A percentile compares a stretch with the other conserved stretches of the same genome.
Evolutionary conservation across 257 asterid genomes (phyloP).

Genomic region (Scutellaria baicalensis): DNA sequence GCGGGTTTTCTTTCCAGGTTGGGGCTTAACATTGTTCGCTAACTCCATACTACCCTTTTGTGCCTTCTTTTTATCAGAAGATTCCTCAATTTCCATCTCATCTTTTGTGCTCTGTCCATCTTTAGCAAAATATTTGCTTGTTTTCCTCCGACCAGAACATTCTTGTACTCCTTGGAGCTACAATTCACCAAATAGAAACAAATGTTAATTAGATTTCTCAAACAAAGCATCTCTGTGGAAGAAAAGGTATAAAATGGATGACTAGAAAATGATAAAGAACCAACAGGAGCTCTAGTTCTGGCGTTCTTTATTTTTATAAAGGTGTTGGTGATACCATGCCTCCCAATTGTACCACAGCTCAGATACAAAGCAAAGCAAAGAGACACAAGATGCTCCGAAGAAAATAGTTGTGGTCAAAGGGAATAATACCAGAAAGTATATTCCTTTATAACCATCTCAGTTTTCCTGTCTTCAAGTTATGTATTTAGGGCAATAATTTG

Average conservation of each 20-base stretch:
- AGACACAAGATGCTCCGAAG: not conserved
- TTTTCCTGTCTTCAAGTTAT: not conserved
- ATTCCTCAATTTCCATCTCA: slow-evolving; percentile 54
- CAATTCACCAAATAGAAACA: not conserved
- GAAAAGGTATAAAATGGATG: slow-evolving; percentile 1
- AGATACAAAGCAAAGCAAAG: not conserved
- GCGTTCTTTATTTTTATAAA: not conserved
- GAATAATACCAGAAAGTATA: not conserved
- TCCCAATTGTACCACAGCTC: not conserved
- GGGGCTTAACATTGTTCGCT: slow-evolving; percentile 37
- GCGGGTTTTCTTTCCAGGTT: slow-evolving; percentile 47
- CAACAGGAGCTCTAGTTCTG: not conserved
- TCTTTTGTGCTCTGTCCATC: slow-evolving; percentile 38
- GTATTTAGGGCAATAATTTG: not conserved
- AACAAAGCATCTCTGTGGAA: not conserved
- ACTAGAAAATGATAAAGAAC: not conserved
- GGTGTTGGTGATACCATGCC: not conserved
- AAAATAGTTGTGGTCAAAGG: not conserved
- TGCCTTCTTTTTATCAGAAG: slow-evolving; percentile 50
- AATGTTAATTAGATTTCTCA: not conserved
- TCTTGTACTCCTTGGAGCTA: slow-evolving; percentile 61
- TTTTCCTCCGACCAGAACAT: slow-evolving; percentile 70
- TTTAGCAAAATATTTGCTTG: slow-evolving; percentile 81
- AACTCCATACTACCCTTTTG: slow-evolving; percentile 25
- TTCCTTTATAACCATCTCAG: not conserved